Conservation (phyloP, 2,329 filamentous ascomycete species). For the Mollisia scopiformis region DNA sequence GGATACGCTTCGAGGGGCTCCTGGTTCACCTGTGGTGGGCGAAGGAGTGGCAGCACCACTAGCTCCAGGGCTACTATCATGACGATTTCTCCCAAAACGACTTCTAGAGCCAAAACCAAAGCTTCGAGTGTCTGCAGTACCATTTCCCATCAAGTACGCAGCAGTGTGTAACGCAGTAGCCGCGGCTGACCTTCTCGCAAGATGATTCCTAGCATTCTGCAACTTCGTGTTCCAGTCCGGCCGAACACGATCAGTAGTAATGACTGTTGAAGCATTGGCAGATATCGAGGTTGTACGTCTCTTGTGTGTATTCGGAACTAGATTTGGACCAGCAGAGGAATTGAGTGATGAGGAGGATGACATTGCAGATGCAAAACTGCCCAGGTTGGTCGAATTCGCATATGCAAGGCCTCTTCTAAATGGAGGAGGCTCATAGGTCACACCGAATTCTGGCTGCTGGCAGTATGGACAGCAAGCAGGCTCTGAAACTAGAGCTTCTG, state of each 20-base stretch:
- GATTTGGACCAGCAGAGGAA: slow-evolving; percentile 46
- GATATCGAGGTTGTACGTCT: slow-evolving; percentile 73
- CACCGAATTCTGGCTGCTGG: slow-evolving; percentile 90
- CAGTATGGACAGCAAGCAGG: slow-evolving; percentile 94
- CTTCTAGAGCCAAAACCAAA: slow-evolving; percentile 35
- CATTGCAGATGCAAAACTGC: slow-evolving; percentile 69
- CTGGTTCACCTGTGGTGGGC: slow-evolving; percentile 29
- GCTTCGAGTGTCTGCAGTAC: slow-evolving; percentile 30
- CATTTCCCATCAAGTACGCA: slow-evolving; percentile 82
- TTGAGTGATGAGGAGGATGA: slow-evolving; percentile 83
- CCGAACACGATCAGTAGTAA: slow-evolving; percentile 89
- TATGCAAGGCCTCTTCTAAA: slow-evolving; percentile 85
- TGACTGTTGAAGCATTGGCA: slow-evolving; percentile 80
- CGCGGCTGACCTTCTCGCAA: slow-evolving; percentile 83
- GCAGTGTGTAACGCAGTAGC: slow-evolving; percentile 94
- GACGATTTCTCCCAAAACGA: slow-evolving; percentile 35
- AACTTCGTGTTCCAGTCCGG: slow-evolving; percentile 95
- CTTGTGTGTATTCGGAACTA: slow-evolving; percentile 39
- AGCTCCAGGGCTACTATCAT: slow-evolving; percentile 33
- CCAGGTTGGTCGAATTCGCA: slow-evolving; percentile 55
- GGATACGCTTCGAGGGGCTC: slow-evolving; percentile 25
- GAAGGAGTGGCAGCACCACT: slow-evolving; percentile 37
- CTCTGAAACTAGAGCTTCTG: slow-evolving; percentile 78
- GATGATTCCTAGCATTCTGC: slow-evolving; percentile 80
- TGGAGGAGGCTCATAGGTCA: slow-evolving; percentile 89